Conservation (phyloP, 1,139 yeast species). For the Lodderomyces jiufengensis region DNA sequence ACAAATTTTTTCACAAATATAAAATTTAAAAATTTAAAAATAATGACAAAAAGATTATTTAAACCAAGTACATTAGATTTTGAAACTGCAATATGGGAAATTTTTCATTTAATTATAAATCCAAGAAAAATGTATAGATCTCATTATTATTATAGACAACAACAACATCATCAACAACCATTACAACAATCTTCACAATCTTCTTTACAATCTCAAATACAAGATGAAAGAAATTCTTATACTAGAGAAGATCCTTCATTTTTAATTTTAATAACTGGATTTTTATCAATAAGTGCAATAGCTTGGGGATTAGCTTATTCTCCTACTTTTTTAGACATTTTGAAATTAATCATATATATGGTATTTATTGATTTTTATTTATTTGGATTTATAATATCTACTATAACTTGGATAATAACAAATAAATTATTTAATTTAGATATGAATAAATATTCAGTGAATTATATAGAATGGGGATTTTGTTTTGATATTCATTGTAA, state of each 20-base stretch:
- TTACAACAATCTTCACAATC: slow-evolving; percentile 9
- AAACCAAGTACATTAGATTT: slow-evolving; percentile 83
- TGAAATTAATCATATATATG: slow-evolving; percentile 71
- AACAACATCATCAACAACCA: slow-evolving; percentile 9
- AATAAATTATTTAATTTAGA: slow-evolving; percentile 53
- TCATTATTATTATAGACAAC: slow-evolving; percentile 64
- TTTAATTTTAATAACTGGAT: slow-evolving; percentile 61
- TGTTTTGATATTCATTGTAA: slow-evolving; percentile 94
- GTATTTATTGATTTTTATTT: slow-evolving; percentile 78
- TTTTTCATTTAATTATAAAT: slow-evolving; percentile 63
- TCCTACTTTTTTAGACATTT: slow-evolving; percentile 55
- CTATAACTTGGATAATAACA: slow-evolving; percentile 69
- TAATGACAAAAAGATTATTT: slow-evolving; percentile 43
- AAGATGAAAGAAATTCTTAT: slow-evolving; percentile 43
- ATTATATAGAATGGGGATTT: slow-evolving; percentile 85
- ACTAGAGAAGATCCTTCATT: slow-evolving; percentile 92
- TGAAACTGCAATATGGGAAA: slow-evolving; percentile 92
- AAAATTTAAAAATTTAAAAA: slow-evolving; percentile 18
- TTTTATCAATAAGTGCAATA: slow-evolving; percentile 69
- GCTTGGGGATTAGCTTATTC: slow-evolving; percentile 90
- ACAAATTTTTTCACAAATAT: slow-evolving; percentile 6
- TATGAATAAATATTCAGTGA: slow-evolving; percentile 31
- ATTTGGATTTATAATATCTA: slow-evolving; percentile 67
- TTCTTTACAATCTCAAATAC: slow-evolving; percentile 17
- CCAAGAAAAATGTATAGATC: slow-evolving; percentile 83